phyloP scores from a whole-genome alignment of 2,329 filamentous ascomycete species.

The Pochonia chlamydosporia region DNA sequence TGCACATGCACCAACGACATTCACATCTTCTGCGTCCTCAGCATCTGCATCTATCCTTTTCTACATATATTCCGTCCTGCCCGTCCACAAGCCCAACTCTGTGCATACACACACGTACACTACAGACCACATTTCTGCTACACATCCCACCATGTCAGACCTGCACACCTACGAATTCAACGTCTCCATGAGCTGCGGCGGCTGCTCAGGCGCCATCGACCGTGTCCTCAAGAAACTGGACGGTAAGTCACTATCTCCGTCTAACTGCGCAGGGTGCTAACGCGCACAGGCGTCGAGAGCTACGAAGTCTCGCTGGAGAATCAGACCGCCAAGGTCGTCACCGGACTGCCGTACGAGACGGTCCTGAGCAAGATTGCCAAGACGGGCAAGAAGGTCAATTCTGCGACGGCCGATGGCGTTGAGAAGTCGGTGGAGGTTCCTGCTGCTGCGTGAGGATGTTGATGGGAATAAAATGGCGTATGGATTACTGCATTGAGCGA shows the following conservation, averaged over 20 bases:
- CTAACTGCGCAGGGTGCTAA: background rate
- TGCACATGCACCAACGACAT: too few relatives aligned
- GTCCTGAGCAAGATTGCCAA: conserved; percentile 87
- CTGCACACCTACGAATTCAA: conserved; percentile 93
- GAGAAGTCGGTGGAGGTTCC: conserved; percentile 43
- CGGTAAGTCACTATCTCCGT: conserved; percentile 47
- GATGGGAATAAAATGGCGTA: background rate
- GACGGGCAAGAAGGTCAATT: conserved; percentile 89
- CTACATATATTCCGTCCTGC: too few relatives aligned
- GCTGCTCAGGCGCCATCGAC: conserved; percentile 92
- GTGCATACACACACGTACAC: too few relatives aligned
- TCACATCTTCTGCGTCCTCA: too few relatives aligned
- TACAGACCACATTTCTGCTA: too few relatives aligned
- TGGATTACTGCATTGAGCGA: background rate
- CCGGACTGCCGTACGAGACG: conserved; percentile 68
- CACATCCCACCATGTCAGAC: conserved; percentile 51
- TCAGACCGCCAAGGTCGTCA: conserved; percentile 74
- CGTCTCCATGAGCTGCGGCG: conserved; percentile 88
- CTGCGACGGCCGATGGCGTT: conserved; percentile 64
- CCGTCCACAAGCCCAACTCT: too few relatives aligned
- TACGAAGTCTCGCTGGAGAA: conserved; percentile 83
- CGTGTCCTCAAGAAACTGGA: conserved; percentile 88
- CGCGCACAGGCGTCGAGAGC: conserved; percentile 66
- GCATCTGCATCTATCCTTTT: too few relatives aligned
- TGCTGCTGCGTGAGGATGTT: conserved; percentile 16